Base-by-base conservation (phyloP, 108 stramenopile species). In the Nannochloropsis oceanica region DNA sequence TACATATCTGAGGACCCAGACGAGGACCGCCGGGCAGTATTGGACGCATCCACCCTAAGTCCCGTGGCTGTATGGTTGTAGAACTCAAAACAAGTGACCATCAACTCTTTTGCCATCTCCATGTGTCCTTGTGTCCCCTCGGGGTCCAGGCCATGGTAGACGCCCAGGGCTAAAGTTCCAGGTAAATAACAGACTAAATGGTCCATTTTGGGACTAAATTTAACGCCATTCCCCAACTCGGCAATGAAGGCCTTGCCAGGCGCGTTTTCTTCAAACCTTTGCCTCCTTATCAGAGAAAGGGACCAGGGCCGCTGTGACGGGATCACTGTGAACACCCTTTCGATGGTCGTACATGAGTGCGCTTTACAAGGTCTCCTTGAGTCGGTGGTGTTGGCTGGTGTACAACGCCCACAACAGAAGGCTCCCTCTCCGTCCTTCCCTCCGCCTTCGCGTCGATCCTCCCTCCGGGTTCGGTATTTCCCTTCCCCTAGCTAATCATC, bases 161-260 rank as follows among this genome's bases (percentile, higher is more conserved):
- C 44, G 2, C 92, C 91, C 24, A 92, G 83, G 18, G 92, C 91
- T 7, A 92, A 25, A 79, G 88, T 89, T 43, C 94, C 97, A 13
- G 95, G 95, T 90, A 97, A 93, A 89, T 97, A 98, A 86, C 98
- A 99, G 8, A 92, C 96, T 42, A 98, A 89, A 86, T 98, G 97
- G 85, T 96, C 95, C 93, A 96, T 94, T 84, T 97, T 96, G 34
- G 92, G 90, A 82, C 93, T 89, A 82, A 93, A 42, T 13, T 79
- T 80, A 0, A 89, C 85, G 80, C 84, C 85, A 8, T 44, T 85
- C 44, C 27, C 10, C 34, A 85, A 44, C 82, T 91, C 90, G 34
- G 89, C 88, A 12, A 91, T 43, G 43, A 87, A 92, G 13, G 89
- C 85, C 27, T 88, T 34, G 8, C 50, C 84, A 34, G 34, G 34